phyloP scores from a whole-genome alignment of 2,329 filamentous ascomycete species.

The Cladosporium phlei region DNA sequence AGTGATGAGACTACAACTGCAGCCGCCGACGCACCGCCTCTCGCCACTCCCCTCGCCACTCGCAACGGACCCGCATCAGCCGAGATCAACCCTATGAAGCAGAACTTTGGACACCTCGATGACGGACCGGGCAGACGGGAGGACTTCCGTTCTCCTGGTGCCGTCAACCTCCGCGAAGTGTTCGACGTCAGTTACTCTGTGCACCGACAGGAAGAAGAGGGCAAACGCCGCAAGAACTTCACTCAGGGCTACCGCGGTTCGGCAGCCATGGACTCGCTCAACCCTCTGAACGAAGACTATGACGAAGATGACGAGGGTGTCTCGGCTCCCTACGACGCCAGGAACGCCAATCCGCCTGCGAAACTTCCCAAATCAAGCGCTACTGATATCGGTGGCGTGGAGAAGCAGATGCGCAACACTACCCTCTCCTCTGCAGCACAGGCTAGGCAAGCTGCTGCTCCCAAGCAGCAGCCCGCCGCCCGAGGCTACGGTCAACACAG shows the following conservation, averaged over 20 bases:
- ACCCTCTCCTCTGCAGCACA: slow-evolving; percentile 65
- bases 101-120: slow-evolving; percentile 50
- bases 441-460: slow-evolving; percentile 49
- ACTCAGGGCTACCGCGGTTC: slow-evolving; percentile 62
- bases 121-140: slow-evolving; percentile 56
- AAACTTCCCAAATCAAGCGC: slow-evolving; percentile 62
- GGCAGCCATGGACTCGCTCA: slow-evolving; percentile 61
- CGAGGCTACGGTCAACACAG: slow-evolving; percentile 87
- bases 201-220: slow-evolving; percentile 92
- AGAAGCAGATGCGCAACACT: slow-evolving; percentile 81
- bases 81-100: slow-evolving; percentile 40
- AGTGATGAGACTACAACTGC: slow-evolving; percentile 64
- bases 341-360: slow-evolving; percentile 47
- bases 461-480: slow-evolving; percentile 40
- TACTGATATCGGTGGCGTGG: slow-evolving; percentile 65
- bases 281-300: slow-evolving; percentile 60
- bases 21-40: slow-evolving; percentile 63
- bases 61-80: slow-evolving; percentile 49
- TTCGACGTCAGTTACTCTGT: slow-evolving; percentile 99
- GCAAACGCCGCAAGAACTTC: slow-evolving; percentile 82
- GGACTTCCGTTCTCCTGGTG: slow-evolving; percentile 93
- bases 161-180: slow-evolving; percentile 91
- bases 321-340: slow-evolving; percentile 47
- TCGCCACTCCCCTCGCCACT: slow-evolving; percentile 59
- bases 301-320: slow-evolving; percentile 61